These are phyloP conservation scores for Ruellia speciosa DNA, from an alignment of 305 asterid species.

Conservation along the genomic window DNA sequence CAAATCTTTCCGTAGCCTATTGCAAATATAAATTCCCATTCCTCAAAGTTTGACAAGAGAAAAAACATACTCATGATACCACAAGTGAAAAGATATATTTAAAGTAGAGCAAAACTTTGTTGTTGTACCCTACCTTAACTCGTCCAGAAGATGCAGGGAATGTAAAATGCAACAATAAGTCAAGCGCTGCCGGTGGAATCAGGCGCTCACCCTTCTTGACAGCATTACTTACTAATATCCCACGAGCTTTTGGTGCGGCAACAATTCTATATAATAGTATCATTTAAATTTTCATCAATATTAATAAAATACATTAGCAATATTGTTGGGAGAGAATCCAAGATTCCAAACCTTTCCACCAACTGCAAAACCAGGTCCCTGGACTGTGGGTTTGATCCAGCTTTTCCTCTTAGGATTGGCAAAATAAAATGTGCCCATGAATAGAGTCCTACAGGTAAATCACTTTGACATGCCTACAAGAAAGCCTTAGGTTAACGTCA, in stretches of 20 bases:
- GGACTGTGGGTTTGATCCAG: slow-evolving; percentile 59
- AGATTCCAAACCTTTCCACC: slow-evolving; percentile 57
- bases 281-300: background rate
- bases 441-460: slow-evolving; percentile 67
- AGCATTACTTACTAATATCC: slow-evolving; percentile 50
- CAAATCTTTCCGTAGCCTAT: slow-evolving; percentile 59
- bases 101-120: background rate
- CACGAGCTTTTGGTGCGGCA: slow-evolving; percentile 65
- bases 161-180: slow-evolving; percentile 45
- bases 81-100: background rate
- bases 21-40: background rate
- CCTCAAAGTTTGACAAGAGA: background rate
- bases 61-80: background rate
- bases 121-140: slow-evolving; percentile 45
- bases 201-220: slow-evolving; percentile 72
- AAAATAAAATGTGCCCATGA: slow-evolving; percentile 64
- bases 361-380: slow-evolving; percentile 78
- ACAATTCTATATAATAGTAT: slow-evolving; percentile 43
- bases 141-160: slow-evolving; percentile 63
- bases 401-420: slow-evolving; percentile 70
- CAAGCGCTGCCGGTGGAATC: slow-evolving; percentile 65
- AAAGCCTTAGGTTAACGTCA: slow-evolving; percentile 20
- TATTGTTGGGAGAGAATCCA: slow-evolving; percentile 10
- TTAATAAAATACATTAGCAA: slow-evolving; percentile 1
- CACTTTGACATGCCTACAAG: slow-evolving; percentile 70